Conservation (phyloP, 306 rosid species). For the Citrullus mucosospermus region DNA sequence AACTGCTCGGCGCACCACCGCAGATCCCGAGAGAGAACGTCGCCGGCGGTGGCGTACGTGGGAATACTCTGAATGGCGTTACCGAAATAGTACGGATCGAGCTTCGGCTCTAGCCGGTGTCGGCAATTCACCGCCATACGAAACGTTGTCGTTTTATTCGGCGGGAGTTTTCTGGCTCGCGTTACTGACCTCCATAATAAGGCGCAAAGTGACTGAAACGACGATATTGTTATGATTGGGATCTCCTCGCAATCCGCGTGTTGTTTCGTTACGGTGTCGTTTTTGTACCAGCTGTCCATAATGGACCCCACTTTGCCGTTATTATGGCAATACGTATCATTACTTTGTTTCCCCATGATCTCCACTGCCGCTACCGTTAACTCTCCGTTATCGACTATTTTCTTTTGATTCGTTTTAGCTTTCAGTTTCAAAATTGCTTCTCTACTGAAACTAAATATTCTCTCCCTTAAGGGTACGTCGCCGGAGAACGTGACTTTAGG, state of each 20-base stretch:
- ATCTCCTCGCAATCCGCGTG: background rate
- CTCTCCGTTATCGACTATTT: background rate
- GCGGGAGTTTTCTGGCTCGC: constrained; percentile 54
- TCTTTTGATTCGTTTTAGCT: constrained; percentile 25
- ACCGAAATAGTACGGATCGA: constrained; percentile 68
- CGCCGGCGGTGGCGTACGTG: constrained; percentile 35
- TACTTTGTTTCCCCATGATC: constrained; percentile 35
- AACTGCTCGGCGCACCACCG: constrained; percentile 83
- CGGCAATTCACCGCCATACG: constrained; percentile 85
- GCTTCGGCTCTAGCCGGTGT: constrained; percentile 50
- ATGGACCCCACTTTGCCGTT: constrained; percentile 20
- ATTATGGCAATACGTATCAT: constrained; percentile 23
- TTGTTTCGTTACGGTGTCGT: constrained; percentile 7
- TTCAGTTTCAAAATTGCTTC: constrained; percentile 55
- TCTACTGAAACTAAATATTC: constrained; percentile 68
- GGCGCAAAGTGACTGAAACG: constrained; percentile 77
- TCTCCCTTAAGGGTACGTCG: constrained; percentile 39
- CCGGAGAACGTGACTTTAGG: constrained; percentile 58
- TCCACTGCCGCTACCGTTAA: constrained; percentile 19
- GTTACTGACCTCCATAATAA: constrained; percentile 72
- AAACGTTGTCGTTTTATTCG: constrained; percentile 50
- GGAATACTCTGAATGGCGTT: constrained; percentile 87
- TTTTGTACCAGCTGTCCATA: constrained; percentile 33
- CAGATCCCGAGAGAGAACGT: constrained; percentile 35
- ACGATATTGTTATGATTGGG: constrained; percentile 26